A percentile compares a stretch with the other conserved stretches of the same genome.
Conservation (phyloP, 176 grass and related monocot genomes). For the Musa troglodytarum region DNA sequence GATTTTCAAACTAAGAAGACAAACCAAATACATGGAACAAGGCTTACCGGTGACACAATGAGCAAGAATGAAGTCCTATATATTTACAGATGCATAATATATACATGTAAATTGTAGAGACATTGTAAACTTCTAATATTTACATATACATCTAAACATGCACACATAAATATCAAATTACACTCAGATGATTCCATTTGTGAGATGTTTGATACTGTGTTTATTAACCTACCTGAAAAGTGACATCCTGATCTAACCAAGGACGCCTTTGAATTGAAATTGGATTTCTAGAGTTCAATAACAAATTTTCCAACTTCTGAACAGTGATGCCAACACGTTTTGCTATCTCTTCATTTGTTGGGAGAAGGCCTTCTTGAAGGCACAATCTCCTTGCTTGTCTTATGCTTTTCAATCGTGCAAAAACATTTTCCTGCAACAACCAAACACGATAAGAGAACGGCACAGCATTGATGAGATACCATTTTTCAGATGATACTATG, state of each 20-base stretch:
- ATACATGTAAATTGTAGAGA: too few species aligned
- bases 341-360: slow-evolving; percentile 53
- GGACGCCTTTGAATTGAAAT: slow-evolving; percentile 49
- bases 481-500: neutral
- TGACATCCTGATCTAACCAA: slow-evolving; percentile 53
- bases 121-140: neutral
- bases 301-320: slow-evolving; percentile 53
- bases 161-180: neutral
- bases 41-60: neutral
- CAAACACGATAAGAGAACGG: neutral
- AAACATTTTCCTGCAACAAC: slow-evolving; percentile 53
- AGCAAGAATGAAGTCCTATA: too few species aligned
- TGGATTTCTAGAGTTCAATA: slow-evolving; percentile 49
- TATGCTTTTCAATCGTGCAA: slow-evolving; percentile 53
- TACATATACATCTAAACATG: neutral
- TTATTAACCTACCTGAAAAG: slow-evolving; percentile 42
- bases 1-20: neutral
- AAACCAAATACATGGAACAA: neutral
- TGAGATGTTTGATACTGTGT: neutral
- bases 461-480: neutral
- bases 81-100: too few species aligned
- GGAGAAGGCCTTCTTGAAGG: slow-evolving; percentile 57
- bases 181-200: neutral
- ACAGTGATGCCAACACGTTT: slow-evolving; percentile 53
- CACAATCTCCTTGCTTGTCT: slow-evolving; percentile 49